Conservation (phyloP, 768 basidiomycete genomes). For the Rhodotorula toruloides region DNA sequence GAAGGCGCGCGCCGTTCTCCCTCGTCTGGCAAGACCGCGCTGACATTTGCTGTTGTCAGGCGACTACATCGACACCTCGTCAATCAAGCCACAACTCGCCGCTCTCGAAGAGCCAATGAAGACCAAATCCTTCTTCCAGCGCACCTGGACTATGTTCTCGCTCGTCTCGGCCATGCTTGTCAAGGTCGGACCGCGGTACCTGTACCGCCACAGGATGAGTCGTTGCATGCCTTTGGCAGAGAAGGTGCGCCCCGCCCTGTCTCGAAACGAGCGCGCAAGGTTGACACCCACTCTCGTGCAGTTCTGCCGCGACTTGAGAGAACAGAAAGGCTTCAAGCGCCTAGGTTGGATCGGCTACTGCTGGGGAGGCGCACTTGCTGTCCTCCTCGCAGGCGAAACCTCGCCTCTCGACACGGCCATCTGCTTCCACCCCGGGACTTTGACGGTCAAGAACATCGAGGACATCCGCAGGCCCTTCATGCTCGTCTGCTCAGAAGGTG, state of each 20-base stretch:
- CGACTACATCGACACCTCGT: constrained; percentile 2
- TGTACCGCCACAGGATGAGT: not conserved
- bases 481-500: constrained; percentile 3
- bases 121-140: not conserved
- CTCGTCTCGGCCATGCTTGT: not conserved
- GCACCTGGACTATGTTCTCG: not conserved
- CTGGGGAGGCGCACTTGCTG: not conserved
- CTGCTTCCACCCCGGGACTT: not conserved
- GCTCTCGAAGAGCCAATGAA: not conserved
- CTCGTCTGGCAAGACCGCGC: not conserved
- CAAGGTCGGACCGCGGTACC: not conserved
- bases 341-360: constrained; percentile 8
- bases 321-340: not conserved
- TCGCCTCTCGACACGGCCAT: constrained; percentile 9
- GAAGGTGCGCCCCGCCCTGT: not conserved
- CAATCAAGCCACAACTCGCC: not conserved
- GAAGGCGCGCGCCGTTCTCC: not conserved
- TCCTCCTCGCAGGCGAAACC: not conserved
- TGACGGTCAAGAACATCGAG: not conserved
- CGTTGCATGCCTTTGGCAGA: not conserved
- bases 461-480: not conserved
- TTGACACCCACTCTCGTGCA: not conserved
- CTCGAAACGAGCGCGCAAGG: too few species aligned
- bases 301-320: not conserved
- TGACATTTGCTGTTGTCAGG: not conserved